Percentiles rank a stretch among this genome's conserved stretches.
Conservation (phyloP, 164 flowering plant species). For the Vitis rupestris region DNA sequence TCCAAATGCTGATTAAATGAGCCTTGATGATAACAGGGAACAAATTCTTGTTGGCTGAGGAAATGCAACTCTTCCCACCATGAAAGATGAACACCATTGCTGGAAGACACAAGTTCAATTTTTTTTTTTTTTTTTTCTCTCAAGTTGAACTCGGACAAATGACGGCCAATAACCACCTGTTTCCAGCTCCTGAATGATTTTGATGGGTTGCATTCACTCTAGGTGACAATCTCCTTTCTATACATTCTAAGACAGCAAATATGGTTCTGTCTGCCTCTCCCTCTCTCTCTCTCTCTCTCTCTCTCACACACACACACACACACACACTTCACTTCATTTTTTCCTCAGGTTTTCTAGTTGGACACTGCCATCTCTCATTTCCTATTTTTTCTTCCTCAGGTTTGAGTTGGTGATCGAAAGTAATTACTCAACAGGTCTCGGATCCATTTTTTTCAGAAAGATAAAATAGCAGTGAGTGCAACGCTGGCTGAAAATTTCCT, state of each 20-base stretch:
- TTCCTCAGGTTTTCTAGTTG: background rate
- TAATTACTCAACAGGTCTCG: background rate
- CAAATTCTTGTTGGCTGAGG: conserved; percentile 47
- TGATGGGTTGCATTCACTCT: background rate
- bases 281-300: background rate
- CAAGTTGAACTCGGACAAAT: background rate
- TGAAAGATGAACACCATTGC: conserved; percentile 23
- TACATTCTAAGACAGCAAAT: background rate
- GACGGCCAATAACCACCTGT: too few species aligned
- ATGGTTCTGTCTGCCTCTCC: background rate
- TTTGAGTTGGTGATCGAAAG: background rate
- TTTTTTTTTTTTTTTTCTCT: background rate
- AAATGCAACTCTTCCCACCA: conserved; percentile 16
- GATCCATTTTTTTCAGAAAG: background rate
- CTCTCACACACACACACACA: background rate
- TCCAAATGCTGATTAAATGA: conserved; percentile 7
- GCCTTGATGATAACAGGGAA: conserved; percentile 27
- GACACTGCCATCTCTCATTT: too few species aligned
- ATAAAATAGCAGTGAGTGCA: background rate
- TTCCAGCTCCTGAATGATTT: background rate
- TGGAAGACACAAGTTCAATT: background rate
- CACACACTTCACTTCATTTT: background rate
- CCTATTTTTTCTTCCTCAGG: too few species aligned
- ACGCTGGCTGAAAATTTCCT: background rate
- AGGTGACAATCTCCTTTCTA: background rate